Conservation (phyloP, 2,329 filamentous ascomycete species). For the Alternaria consortialis region DNA sequence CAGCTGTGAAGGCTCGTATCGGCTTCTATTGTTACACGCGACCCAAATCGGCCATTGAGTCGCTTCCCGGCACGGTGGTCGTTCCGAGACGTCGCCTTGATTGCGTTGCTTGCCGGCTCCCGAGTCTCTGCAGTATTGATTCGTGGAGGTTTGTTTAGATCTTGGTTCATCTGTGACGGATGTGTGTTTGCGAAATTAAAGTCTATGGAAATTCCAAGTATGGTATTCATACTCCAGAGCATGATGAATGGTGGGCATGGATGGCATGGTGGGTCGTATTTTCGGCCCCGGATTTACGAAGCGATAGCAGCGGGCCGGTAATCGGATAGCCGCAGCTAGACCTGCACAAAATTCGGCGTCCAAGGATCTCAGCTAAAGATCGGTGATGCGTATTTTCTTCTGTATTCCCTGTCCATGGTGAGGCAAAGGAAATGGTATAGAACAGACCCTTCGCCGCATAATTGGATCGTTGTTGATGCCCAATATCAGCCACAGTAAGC, state of each 20-base stretch:
- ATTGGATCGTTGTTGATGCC: not conserved
- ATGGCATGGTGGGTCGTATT: not conserved
- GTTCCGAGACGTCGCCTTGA: not conserved
- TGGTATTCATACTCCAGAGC: not conserved
- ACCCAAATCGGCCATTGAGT: not conserved
- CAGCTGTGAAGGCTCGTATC: not conserved
- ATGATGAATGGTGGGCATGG: not conserved
- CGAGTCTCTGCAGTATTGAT: not conserved
- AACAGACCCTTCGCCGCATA: not conserved
- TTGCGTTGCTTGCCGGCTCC: not conserved
- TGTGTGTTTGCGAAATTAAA: not conserved
- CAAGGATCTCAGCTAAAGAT: not conserved
- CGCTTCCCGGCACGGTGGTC: not conserved
- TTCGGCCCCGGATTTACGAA: not conserved
- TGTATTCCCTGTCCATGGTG: not conserved
- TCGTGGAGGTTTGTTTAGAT: not conserved
- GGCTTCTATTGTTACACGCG: not conserved
- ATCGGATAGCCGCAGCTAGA: not conserved
- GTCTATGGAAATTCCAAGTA: not conserved
- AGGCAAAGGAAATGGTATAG: not conserved
- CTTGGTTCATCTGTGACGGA: not conserved
- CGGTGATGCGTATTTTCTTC: not conserved
- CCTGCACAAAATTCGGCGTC: not conserved
- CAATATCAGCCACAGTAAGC: not conserved
- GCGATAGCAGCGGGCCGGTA: not conserved